Base-by-base conservation (phyloP, 768 basidiomycete genomes). In the Phylloporus scabripes region DNA sequence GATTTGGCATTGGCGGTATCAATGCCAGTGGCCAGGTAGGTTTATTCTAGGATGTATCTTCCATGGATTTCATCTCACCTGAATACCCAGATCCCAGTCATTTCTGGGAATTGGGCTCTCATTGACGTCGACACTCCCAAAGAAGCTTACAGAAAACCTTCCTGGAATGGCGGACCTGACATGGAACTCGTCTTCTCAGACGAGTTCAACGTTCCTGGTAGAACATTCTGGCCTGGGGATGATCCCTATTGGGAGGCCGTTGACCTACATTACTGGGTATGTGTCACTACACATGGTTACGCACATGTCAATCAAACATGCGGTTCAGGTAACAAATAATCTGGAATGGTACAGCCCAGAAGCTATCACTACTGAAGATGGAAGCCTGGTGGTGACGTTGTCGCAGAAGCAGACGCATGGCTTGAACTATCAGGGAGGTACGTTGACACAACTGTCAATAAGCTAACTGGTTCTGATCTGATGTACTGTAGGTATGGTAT, bases 211-310 rank as follows among this genome's bases (percentile, higher is more conserved):
- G 71, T 70, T 21, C 81, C 83, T 18, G 86, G 87, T 4, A 73
- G 89, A 52, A 76, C 83, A 5, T 91, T 91, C 60, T 90, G 86
- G 69, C 79, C 83, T 36, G 86, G 86, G 5, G 87, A 91, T 54
- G 89, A 92, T 63, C 89, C 89, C 3, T 91, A 85, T 58, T 87
- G 86, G 85, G 84, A 88, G 61, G 85, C 74, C 0, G 70, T 53
- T 17, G 63, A 75, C 55, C 51, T 76, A 23, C 66, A 75, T 51
- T 73, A 72, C 46, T 71, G 71, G 66, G 70, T 72, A 37, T 51
- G 70, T 59, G 41, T 49, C 61, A 18, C 21, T 23, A 21, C 23
- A 23, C 63, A 32, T 58, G 59, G 59, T 64, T 45, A 28, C 51
- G 49, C 45, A 8, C 62, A 68, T 51, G 71, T 37, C 17, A n/a